These are phyloP conservation scores for Artemisia princeps DNA, from an alignment of 140 eudicot genomes.

Conservation along the genomic window DNA sequence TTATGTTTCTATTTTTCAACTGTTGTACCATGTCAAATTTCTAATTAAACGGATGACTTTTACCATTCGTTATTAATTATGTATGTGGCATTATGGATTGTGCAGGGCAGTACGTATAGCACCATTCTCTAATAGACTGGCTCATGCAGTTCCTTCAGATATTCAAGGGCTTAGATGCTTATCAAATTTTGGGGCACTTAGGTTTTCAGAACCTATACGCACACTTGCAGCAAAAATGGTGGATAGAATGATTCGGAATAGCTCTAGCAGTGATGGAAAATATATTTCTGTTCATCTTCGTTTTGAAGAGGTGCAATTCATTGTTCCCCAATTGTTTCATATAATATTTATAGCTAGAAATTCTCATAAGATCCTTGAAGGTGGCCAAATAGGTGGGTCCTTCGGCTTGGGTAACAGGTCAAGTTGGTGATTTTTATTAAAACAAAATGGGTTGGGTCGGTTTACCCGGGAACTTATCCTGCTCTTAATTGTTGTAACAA, in stretches of 20 bases:
- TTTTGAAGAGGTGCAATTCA: constrained; percentile 70
- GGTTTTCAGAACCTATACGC: constrained; percentile 90
- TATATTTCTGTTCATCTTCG: constrained; percentile 95
- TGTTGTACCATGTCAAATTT: background rate
- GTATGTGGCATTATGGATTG: constrained; percentile 18
- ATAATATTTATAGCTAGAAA: too few species aligned
- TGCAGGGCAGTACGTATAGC: constrained; percentile 98
- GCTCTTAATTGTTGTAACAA: too few species aligned
- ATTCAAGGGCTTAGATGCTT: constrained; percentile 86
- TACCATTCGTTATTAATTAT: background rate
- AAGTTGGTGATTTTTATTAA: background rate
- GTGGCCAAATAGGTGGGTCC: background rate
- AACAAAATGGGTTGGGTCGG: background rate
- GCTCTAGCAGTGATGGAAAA: constrained; percentile 68
- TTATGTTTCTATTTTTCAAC: background rate
- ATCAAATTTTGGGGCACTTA: constrained; percentile 85
- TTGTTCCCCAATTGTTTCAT: background rate
- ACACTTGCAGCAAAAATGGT: constrained; percentile 94
- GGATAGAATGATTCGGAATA: constrained; percentile 75
- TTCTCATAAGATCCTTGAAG: too few species aligned
- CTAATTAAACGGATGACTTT: too few species aligned
- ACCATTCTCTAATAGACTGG: constrained; percentile 93
- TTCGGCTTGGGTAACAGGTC: background rate
- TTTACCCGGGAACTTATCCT: too few species aligned
- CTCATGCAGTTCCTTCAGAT: constrained; percentile 83